Evolutionary conservation across 768 basidiomycete species (phyloP).

Genomic region (Amanita molliuscula): DNA sequence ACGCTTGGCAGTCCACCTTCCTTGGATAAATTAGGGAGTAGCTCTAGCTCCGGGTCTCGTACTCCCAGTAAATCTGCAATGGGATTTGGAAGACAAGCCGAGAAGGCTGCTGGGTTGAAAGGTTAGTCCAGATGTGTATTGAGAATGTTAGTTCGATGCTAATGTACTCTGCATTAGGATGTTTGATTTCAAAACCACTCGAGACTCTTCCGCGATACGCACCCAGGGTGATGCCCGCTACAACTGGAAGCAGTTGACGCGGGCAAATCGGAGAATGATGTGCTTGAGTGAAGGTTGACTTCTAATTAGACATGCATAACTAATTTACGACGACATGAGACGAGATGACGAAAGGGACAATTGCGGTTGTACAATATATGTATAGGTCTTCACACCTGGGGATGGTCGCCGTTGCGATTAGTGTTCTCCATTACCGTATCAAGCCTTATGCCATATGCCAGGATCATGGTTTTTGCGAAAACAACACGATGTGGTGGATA

Average conservation of each 20-base stretch:
- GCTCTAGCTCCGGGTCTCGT: not conserved
- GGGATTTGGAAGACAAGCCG: constrained; percentile 75
- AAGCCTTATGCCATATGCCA: too few species aligned
- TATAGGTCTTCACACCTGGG: not conserved
- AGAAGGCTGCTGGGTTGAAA: constrained; percentile 57
- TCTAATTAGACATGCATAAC: not conserved
- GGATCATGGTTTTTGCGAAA: too few species aligned
- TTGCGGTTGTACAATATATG: not conserved
- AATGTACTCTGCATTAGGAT: not conserved
- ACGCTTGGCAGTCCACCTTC: constrained; percentile 17
- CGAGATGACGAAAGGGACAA: not conserved
- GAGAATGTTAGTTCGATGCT: not conserved
- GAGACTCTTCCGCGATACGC: constrained; percentile 6
- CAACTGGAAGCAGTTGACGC: not conserved
- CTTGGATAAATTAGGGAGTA: constrained; percentile 13
- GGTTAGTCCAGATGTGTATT: constrained; percentile 21
- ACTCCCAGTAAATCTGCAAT: constrained; percentile 17
- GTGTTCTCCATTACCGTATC: too few species aligned
- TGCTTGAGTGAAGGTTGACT: not conserved
- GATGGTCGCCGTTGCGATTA: too few species aligned
- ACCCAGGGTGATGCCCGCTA: not conserved
- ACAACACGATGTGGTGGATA: too few species aligned
- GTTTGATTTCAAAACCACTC: constrained; percentile 4
- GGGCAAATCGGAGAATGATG: not conserved
- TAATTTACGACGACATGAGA: not conserved